These are phyloP conservation scores for Linnemannia schmuckeri DNA, from an alignment of 192 early-diverging fungal genomes.

Conservation along the genomic window DNA sequence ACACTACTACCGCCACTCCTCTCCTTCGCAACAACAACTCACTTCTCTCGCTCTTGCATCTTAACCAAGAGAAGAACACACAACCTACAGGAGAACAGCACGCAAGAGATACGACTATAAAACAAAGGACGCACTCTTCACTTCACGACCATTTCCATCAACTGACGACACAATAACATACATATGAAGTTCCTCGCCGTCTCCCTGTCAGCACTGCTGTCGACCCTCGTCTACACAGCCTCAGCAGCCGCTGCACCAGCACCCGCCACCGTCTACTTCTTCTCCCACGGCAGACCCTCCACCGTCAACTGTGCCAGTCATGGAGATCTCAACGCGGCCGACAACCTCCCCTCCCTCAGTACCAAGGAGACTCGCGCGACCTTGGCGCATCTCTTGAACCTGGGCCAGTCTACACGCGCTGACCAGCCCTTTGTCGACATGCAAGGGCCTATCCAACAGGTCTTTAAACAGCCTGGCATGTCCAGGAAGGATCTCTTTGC, in stretches of 20 bases:
- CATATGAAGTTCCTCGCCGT: slow-evolving; percentile 37
- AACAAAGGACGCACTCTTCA: not conserved
- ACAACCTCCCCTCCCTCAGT: slow-evolving; percentile 20
- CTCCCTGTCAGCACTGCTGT: slow-evolving; percentile 38
- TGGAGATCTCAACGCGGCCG: not conserved
- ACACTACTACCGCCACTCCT: not conserved
- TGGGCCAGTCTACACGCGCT: slow-evolving; percentile 11
- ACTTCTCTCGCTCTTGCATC: not conserved
- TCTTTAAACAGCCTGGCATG: slow-evolving; percentile 45
- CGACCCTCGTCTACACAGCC: slow-evolving; percentile 29
- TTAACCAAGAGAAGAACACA: not conserved
- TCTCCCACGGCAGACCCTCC: slow-evolving; percentile 38
- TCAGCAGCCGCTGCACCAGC: slow-evolving; percentile 21
- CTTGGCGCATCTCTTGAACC: slow-evolving; percentile 43
- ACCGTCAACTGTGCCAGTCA: slow-evolving; percentile 7
- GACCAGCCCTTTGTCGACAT: slow-evolving; percentile 18
- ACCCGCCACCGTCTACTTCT: slow-evolving; percentile 41
- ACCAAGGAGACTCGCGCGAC: slow-evolving; percentile 49
- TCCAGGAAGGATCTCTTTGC: slow-evolving; percentile 45
- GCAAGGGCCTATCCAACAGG: slow-evolving; percentile 46
- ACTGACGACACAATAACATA: not conserved
- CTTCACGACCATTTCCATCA: not conserved
- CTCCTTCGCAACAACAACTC: slow-evolving; percentile 1
- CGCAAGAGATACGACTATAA: not conserved
- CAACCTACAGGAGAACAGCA: not conserved